Evolutionary conservation across 495 filamentous ascomycete species (phyloP).

Genomic region (Hypoxylon lenormandii): DNA sequence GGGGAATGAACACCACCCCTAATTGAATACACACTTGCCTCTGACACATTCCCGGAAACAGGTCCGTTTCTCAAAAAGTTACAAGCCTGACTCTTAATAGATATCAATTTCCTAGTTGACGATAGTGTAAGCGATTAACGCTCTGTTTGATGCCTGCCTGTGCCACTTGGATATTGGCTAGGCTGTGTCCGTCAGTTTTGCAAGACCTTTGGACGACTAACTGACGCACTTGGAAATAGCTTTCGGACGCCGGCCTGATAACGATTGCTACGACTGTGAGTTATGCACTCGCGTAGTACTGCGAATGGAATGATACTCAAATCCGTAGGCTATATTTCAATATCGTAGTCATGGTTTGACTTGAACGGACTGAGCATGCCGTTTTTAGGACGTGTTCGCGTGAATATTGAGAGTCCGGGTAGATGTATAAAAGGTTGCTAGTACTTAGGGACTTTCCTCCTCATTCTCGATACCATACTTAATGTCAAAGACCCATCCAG

Average conservation of each 20-base stretch:
- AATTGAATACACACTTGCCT: no score
- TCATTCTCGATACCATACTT: background rate
- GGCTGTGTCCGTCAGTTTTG: no score
- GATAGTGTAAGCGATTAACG: no score
- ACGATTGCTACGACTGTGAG: background rate
- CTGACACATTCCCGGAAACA: no score
- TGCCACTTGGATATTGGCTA: no score
- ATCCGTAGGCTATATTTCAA: background rate
- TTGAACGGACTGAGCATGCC: background rate
- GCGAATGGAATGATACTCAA: background rate
- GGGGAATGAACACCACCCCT: no score
- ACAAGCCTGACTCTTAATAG: no score
- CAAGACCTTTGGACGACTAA: no score
- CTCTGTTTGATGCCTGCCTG: no score
- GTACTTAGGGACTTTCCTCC: background rate
- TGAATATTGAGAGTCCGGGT: background rate
- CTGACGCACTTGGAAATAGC: background rate
- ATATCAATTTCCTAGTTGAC: no score
- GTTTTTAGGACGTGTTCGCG: background rate
- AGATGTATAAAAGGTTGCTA: background rate
- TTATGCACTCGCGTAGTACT: background rate
- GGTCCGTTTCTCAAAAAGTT: no score
- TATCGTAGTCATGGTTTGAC: background rate
- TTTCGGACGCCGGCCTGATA: background rate
- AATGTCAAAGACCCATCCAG: background rate